Conservation (phyloP, 2,329 filamentous ascomycete genomes). For the Hymenoscyphus occultus region DNA sequence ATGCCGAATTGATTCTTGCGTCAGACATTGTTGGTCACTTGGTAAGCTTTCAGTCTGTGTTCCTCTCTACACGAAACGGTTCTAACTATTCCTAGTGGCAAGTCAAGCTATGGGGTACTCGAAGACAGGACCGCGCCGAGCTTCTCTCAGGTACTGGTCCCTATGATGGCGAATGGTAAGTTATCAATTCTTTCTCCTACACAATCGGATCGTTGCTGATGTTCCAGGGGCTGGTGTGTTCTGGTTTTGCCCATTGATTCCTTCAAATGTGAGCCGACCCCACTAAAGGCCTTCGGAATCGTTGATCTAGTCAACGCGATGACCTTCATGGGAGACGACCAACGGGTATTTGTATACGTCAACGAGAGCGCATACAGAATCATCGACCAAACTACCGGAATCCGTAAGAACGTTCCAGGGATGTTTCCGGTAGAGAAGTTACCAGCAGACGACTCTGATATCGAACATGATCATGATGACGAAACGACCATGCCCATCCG, state of each 20-base stretch:
- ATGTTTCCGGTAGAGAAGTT: neutral
- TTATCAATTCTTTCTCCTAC: neutral
- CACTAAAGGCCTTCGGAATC: neutral
- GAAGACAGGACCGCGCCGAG: neutral
- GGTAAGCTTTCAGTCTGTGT: constrained; percentile 12
- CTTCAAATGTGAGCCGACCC: neutral
- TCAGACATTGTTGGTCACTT: constrained; percentile 30
- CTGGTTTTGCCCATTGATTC: neutral
- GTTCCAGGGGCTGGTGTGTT: constrained; percentile 6
- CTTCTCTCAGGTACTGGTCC: neutral
- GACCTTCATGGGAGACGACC: neutral
- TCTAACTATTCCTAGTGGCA: constrained; percentile 3
- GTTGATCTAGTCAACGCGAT: neutral
- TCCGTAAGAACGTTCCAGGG: neutral
- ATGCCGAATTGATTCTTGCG: constrained; percentile 29
- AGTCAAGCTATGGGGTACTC: neutral
- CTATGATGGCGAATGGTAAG: neutral
- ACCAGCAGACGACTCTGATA: neutral
- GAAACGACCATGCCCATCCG: neutral
- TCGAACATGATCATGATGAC: neutral
- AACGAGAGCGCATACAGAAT: neutral
- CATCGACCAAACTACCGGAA: neutral
- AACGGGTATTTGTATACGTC: neutral
- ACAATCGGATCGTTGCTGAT: neutral
- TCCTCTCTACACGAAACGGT: neutral